These are phyloP conservation scores for Eucommia ulmoides DNA, from an alignment of 257 asterid genomes.

Conservation along the genomic window DNA sequence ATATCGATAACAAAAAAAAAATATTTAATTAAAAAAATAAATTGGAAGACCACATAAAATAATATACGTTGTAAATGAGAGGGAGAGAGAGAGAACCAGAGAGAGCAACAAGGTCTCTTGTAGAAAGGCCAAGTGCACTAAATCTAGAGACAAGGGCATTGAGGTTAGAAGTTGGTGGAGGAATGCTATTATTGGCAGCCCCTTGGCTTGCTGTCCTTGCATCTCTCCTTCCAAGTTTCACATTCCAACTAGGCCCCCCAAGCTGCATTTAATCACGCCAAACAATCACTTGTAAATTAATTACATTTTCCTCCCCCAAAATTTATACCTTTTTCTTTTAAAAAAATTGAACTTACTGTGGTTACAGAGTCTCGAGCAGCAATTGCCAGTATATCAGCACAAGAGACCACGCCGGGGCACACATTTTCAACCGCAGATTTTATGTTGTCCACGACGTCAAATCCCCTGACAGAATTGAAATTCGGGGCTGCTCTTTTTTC, in stretches of 20 bases:
- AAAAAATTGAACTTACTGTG: conserved; percentile 23
- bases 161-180: conserved; percentile 77
- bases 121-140: conserved; percentile 55
- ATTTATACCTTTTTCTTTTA: background rate
- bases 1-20: too few relatives aligned
- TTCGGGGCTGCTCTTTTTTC: conserved; percentile 71
- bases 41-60: too few relatives aligned
- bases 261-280: conserved; percentile 26
- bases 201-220: conserved; percentile 64
- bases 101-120: conserved; percentile 65
- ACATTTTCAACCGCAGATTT: conserved; percentile 64
- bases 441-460: conserved; percentile 60
- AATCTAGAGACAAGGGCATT: conserved; percentile 52
- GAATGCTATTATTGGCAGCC: conserved; percentile 70
- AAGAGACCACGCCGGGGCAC: conserved; percentile 65
- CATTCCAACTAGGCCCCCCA: conserved; percentile 70
- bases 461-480: conserved; percentile 61
- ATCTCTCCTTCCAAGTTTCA: conserved; percentile 74
- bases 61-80: too few relatives aligned
- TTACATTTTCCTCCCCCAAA: background rate
- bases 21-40: too few relatives aligned
- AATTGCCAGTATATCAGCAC: conserved; percentile 69
- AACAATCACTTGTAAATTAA: background rate
- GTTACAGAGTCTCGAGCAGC: conserved; percentile 70
- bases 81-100: conserved; percentile 29